Evolutionary conservation across 495 filamentous ascomycete species (phyloP).

Genomic region (Lasiosphaeris hirsuta): DNA sequence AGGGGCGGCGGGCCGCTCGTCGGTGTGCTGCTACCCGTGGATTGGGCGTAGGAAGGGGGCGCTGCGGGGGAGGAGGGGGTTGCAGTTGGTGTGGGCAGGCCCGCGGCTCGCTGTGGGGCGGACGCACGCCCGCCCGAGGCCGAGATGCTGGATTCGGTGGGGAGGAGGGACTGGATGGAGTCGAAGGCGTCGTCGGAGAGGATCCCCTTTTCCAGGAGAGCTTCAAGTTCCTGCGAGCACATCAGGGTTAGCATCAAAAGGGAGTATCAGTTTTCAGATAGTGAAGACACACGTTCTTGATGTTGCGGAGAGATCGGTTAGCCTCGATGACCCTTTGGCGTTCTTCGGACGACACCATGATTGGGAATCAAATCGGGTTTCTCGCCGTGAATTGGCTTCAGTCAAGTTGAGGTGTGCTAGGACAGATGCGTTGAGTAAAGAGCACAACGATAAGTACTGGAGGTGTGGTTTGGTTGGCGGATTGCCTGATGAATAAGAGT

Average conservation of each 20-base stretch:
- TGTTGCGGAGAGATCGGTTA: slow-evolving; percentile 79
- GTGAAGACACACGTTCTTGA: slow-evolving; percentile 65
- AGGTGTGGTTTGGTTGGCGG: too few species aligned
- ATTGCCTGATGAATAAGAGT: background rate
- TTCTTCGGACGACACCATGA: slow-evolving; percentile 40
- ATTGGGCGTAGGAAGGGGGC: slow-evolving; percentile 49
- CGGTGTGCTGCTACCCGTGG: slow-evolving; percentile 46
- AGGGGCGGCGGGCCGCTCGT: slow-evolving; percentile 49
- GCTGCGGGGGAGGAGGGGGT: slow-evolving; percentile 33
- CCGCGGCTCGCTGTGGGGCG: slow-evolving; percentile 32
- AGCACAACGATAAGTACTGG: background rate
- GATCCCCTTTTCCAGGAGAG: slow-evolving; percentile 72
- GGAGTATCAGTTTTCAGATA: background rate
- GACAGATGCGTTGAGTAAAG: background rate
- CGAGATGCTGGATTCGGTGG: slow-evolving; percentile 57
- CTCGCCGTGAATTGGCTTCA: too few species aligned
- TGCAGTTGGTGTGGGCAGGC: slow-evolving; percentile 24
- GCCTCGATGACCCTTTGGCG: slow-evolving; percentile 54
- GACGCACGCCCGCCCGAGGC: slow-evolving; percentile 21
- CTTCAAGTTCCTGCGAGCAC: slow-evolving; percentile 75
- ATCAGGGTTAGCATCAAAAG: background rate
- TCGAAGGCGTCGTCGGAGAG: slow-evolving; percentile 69
- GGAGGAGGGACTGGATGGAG: slow-evolving; percentile 69
- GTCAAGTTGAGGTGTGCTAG: background rate
- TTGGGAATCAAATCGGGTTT: too few species aligned